Base-by-base conservation (phyloP, 2,329 filamentous ascomycete genomes). In the Scedosporium minutisporum region DNA sequence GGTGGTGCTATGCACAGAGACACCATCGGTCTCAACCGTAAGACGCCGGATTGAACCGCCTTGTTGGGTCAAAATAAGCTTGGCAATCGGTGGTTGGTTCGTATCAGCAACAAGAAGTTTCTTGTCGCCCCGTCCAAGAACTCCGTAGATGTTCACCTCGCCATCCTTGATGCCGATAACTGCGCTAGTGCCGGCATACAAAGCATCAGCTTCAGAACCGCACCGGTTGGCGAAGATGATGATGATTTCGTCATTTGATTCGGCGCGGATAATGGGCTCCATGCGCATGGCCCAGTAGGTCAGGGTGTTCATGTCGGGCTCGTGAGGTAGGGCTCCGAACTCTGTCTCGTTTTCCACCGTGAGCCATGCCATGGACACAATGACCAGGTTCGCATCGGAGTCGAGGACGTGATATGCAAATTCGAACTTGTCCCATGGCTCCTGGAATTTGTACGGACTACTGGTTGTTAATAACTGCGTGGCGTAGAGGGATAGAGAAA, bases 341-440 rank as follows among this genome's bases (percentile, higher is more conserved):
- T 64, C 63, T 18, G 68, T 77, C 1, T 73, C 78, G 68, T 78
- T 80, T 65, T 78, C 84, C 62, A 71, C 77, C 1, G 88, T 91
- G 38, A 90, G 77, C 90, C 89, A 93, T 0, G 90, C 89, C 90
- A 93, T 93, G 3, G 83, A 85, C 0, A 93, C 67, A 41, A 92
- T 83, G 1, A 90, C 85, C 0, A 93, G 65, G 14, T 85, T 84
- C 0, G 87, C 82, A 0, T 79, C 69, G 0, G 75, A 74, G 1
- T 83, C 74, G 0, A 91, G 70, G 5, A 87, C 76, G 53, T 89
- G 84, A 25, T 76, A 81, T 0, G 80, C 80, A 14, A 78, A 78
- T 61, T 81, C 76, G 27, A 74, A 78, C 0, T 66, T 67, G 5
- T 73, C 38, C 76, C 76, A 78, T 0, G 76, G 74, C 0, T 74